These are phyloP conservation scores for Metschnikowia proteae DNA, from an alignment of 805 yeast species.

Conservation along the genomic window DNA sequence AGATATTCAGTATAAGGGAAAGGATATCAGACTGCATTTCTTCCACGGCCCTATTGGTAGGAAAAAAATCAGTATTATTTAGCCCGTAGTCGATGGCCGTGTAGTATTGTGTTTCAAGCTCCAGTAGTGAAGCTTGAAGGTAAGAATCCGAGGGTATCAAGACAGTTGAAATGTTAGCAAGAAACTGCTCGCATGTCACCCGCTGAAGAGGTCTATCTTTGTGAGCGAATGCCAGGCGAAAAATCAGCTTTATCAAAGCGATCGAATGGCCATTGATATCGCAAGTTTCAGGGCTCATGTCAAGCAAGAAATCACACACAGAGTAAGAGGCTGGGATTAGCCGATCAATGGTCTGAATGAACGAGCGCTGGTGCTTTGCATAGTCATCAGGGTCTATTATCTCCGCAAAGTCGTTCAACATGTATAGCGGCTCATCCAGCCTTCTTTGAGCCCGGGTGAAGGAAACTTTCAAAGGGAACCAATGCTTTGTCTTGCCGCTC, in stretches of 20 bases:
- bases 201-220: neutral
- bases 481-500: slow-evolving; percentile 1
- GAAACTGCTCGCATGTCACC: slow-evolving; percentile 26
- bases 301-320: slow-evolving; percentile 35
- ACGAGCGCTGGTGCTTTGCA: slow-evolving; percentile 62
- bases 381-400: slow-evolving; percentile 54
- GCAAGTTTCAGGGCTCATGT: neutral
- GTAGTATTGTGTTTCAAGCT: slow-evolving; percentile 27
- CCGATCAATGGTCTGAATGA: slow-evolving; percentile 59
- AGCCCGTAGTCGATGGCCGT: slow-evolving; percentile 22
- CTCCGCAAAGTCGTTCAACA: slow-evolving; percentile 42
- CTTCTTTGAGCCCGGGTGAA: slow-evolving; percentile 21
- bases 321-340: slow-evolving; percentile 36
- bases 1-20: slow-evolving; percentile 23
- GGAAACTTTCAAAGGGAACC: slow-evolving; percentile 16
- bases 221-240: slow-evolving; percentile 25
- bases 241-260: slow-evolving; percentile 25
- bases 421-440: slow-evolving; percentile 25
- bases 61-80: slow-evolving; percentile 13
- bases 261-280: slow-evolving; percentile 21
- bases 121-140: slow-evolving; percentile 25
- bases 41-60: slow-evolving; percentile 29
- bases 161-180: slow-evolving; percentile 25
- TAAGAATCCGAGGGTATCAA: slow-evolving; percentile 34
- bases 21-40: slow-evolving; percentile 31